Conservation (phyloP, 345 rosid species). For the Eucalyptus globulus region DNA sequence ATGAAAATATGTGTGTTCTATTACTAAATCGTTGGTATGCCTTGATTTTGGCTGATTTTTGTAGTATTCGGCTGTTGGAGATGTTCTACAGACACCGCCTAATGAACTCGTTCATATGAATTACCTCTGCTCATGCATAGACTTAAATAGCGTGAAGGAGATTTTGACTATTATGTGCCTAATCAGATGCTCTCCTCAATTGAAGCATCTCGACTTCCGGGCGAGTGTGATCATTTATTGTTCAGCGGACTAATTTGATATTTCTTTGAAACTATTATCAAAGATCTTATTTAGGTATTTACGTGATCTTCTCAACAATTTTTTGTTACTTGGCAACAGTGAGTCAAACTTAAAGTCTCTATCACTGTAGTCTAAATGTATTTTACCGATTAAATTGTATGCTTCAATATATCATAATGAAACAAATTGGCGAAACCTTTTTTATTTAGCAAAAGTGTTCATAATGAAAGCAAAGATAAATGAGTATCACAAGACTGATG, state of each 20-base stretch:
- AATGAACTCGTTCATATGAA: background rate
- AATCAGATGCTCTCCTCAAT: background rate
- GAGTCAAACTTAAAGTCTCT: background rate
- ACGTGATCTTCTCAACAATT: background rate
- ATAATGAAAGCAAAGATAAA: background rate
- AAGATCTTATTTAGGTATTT: background rate
- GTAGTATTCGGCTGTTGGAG: background rate
- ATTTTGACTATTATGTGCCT: background rate
- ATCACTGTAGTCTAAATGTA: background rate
- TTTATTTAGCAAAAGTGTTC: background rate
- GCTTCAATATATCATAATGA: background rate
- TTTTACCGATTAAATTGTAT: background rate
- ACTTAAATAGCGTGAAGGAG: background rate
- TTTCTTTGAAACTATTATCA: background rate
- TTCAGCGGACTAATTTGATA: background rate
- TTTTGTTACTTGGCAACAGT: background rate
- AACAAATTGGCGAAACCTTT: background rate
- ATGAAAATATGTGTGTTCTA: background rate
- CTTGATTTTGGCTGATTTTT: background rate
- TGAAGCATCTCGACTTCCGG: background rate
- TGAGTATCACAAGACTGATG: background rate
- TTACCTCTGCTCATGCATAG: background rate
- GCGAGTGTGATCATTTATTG: background rate
- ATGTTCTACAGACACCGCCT: background rate
- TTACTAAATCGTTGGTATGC: background rate